Evolutionary conservation across 2,329 filamentous ascomycete genomes (phyloP).

Genomic region (Cladophialophora carrionii): DNA sequence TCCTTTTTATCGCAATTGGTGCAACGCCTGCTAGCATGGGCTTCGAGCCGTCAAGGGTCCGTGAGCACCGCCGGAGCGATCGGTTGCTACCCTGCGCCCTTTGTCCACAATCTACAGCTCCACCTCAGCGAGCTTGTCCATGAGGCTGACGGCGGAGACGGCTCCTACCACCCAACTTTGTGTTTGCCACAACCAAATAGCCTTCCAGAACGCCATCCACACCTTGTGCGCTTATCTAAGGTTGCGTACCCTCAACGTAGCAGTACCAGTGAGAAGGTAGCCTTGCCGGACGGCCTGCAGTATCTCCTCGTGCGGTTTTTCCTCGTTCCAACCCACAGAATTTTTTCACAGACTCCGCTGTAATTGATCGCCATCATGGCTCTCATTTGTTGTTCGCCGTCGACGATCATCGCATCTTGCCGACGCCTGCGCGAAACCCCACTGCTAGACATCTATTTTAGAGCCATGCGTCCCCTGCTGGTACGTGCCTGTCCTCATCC

Average conservation of each 20-base stretch:
- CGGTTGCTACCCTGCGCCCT: conserved; percentile 11
- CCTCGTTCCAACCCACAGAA: background rate
- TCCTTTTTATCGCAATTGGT: background rate
- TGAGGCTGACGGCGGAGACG: background rate
- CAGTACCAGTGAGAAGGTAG: conserved; percentile 19
- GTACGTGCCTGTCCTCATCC: background rate
- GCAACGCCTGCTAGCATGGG: too few species aligned
- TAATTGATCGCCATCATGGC: background rate
- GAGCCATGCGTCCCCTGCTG: background rate
- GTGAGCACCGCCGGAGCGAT: background rate
- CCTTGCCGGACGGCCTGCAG: conserved; percentile 16
- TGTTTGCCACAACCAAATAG: background rate
- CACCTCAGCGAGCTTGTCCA: background rate
- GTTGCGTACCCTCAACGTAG: background rate
- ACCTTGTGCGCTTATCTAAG: conserved; percentile 1
- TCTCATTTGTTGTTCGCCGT: conserved; percentile 3
- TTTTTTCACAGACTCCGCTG: conserved; percentile 16
- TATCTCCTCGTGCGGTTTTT: conserved; percentile 14
- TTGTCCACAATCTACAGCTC: background rate
- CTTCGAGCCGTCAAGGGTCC: background rate
- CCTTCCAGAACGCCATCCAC: background rate
- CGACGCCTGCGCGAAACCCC: background rate
- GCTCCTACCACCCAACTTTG: background rate
- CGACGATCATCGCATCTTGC: conserved; percentile 1
- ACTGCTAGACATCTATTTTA: conserved; percentile 6